Evolutionary conservation across 345 rosid species (phyloP).

Genomic region (Moricandia arvensis): DNA sequence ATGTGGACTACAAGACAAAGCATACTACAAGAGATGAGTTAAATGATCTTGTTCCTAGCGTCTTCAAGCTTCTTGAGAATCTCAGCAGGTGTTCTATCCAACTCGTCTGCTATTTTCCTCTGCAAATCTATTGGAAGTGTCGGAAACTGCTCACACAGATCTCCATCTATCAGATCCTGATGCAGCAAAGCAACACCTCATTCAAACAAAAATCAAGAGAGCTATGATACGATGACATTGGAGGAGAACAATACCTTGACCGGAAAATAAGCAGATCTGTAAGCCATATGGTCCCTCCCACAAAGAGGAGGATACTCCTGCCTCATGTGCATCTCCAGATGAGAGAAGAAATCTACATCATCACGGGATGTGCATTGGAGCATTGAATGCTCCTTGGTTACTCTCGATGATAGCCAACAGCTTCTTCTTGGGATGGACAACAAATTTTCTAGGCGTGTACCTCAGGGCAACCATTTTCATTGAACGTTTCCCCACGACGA

Average conservation of each 20-base stretch:
- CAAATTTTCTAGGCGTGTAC: conserved; percentile 95
- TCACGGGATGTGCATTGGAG: conserved; percentile 88
- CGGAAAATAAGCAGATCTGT: conserved; percentile 93
- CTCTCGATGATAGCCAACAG: conserved; percentile 82
- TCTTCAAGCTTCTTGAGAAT: conserved; percentile 97
- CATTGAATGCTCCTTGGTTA: conserved; percentile 90
- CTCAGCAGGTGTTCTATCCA: conserved; percentile 96
- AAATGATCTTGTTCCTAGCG: conserved; percentile 75
- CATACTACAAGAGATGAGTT: not conserved
- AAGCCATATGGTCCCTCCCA: conserved; percentile 60
- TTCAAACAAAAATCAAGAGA: not conserved
- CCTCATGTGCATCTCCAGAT: conserved; percentile 97
- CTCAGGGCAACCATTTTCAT: conserved; percentile 89
- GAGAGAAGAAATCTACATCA: conserved; percentile 95
- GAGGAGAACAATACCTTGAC: conserved; percentile 50
- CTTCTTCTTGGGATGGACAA: conserved; percentile 75
- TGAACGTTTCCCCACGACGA: conserved; percentile 91
- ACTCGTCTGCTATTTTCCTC: conserved; percentile 86
- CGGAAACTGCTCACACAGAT: conserved; percentile 95
- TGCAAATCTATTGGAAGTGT: conserved; percentile 83
- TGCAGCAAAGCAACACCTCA: not conserved
- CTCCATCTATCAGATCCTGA: conserved; percentile 98
- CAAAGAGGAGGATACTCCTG: conserved; percentile 95
- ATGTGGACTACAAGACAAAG: not conserved
- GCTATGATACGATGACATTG: no score